Percentiles rank a stretch among this genome's conserved stretches.
Evolutionary conservation across 73 alveolate genomes (phyloP).

Genomic region (Uronychia binucleata): DNA sequence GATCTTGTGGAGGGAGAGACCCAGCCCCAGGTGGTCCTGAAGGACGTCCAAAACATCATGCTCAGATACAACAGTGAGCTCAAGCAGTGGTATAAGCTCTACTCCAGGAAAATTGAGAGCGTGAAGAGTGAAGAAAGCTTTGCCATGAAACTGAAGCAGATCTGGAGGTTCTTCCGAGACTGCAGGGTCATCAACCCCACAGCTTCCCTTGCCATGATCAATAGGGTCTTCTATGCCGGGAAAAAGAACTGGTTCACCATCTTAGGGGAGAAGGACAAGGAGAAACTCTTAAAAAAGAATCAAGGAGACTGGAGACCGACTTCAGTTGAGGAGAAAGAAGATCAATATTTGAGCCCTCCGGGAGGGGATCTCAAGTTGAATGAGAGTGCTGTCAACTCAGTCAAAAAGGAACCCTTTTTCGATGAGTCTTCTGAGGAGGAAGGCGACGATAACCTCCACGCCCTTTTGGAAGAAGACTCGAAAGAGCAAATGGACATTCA

Average conservation of each 20-base stretch:
- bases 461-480: constrained; percentile 32
- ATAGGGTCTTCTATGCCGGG: constrained; percentile 82
- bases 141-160: constrained; percentile 74
- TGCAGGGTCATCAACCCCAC: constrained; percentile 79
- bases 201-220: constrained; percentile 79
- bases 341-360: background rate
- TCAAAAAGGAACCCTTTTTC: constrained; percentile 14
- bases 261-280: constrained; percentile 44
- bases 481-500: constrained; percentile 21
- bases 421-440: constrained; percentile 65
- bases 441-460: constrained; percentile 26
- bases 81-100: constrained; percentile 83
- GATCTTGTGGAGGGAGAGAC: constrained; percentile 87
- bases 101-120: constrained; percentile 69
- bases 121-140: constrained; percentile 72
- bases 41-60: constrained; percentile 83
- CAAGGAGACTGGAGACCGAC: constrained; percentile 2
- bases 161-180: constrained; percentile 91
- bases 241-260: constrained; percentile 66
- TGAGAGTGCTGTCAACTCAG: constrained; percentile 8
- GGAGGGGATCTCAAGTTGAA: background rate
- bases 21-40: constrained; percentile 74
- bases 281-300: constrained; percentile 14
- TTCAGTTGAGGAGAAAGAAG: constrained; percentile 17
- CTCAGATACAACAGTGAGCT: constrained; percentile 83